Evolutionary conservation across 768 basidiomycete species (phyloP), one percentile per base, ranked within the genome.

Genomic region (Lentinula boryana): DNA sequence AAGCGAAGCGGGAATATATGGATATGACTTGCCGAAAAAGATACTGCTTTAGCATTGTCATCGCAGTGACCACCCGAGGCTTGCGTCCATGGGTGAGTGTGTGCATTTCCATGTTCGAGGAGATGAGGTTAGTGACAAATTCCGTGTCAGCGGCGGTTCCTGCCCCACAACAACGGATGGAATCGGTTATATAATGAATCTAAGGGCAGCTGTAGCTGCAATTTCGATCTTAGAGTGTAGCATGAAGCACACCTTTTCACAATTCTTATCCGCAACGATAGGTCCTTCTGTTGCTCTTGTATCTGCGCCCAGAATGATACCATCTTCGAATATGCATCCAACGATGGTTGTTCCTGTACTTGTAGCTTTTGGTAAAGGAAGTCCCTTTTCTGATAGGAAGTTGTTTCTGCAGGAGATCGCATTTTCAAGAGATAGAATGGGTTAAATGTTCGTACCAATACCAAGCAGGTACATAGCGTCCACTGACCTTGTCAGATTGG

Each of bases 131-230:
- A 51, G 97, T 98, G 36, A 87, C 88, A 69, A 94, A 95, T 72
- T 96, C 94, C 0, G 96, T 98, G 70, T 99, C 97, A 7, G 97
- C 97, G n/a, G 96, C 97, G 1, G 97, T 98, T 63, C 97, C 97
- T 1, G 97, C 97, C 68, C 97, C 97, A 71, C 96, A 98, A 79
- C 97, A 99, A 54, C 95, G 84, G 63, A 99, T 98, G 64, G 88
- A 87, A 62, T 97, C 94, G 4, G 94, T 87, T 70, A 99, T 91
- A 75, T 88, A 98, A 74, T 99, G 97, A 68, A 99, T 99, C 96
- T 98, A 65, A 60, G 44, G 27, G 12, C 12, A 23, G 43, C 43
- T 43, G 56, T 35, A 32, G 36, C 48, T 38, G 44, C 23, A 16
- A 41, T 41, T 23, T 35, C 41, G 5, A 51, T 53, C 44, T 43